Percentiles rank a stretch among this genome's conserved stretches.
Conservation (phyloP, 2,329 filamentous ascomycete species). For the Alternaria hordeiaustralica region DNA sequence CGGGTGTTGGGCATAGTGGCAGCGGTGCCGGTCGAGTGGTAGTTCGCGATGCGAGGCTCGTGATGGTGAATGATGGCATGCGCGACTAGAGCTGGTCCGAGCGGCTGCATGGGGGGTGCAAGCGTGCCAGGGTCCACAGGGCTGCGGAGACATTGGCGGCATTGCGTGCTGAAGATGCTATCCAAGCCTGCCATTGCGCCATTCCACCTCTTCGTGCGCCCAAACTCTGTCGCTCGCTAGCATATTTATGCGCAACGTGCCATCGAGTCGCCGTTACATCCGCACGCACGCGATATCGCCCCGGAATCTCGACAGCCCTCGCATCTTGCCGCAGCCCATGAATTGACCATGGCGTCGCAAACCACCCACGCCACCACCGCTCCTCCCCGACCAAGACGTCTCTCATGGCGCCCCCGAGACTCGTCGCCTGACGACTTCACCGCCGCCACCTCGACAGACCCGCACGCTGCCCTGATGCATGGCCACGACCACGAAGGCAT, state of each 20-base stretch:
- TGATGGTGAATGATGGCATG: neutral
- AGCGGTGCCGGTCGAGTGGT: neutral
- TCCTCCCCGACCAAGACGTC: slow-evolving; percentile 30
- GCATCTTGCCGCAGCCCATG: slow-evolving; percentile 18
- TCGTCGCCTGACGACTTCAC: slow-evolving; percentile 19
- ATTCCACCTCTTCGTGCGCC: slow-evolving; percentile 6
- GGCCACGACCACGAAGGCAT: slow-evolving; percentile 48
- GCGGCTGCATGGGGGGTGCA: neutral
- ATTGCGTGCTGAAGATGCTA: slow-evolving; percentile 25
- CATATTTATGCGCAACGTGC: slow-evolving; percentile 11
- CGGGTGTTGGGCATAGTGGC: neutral
- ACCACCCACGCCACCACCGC: slow-evolving; percentile 22
- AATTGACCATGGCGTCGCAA: slow-evolving; percentile 36
- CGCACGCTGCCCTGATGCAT: slow-evolving; percentile 44
- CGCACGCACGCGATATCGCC: slow-evolving; percentile 27
- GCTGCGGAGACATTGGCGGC: neutral
- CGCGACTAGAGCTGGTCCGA: neutral
- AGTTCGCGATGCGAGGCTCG: neutral
- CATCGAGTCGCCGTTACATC: slow-evolving; percentile 1
- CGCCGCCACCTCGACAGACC: slow-evolving; percentile 26
- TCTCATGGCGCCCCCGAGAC: slow-evolving; percentile 38
- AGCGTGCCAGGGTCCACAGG: neutral
- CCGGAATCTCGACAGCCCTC: slow-evolving; percentile 25
- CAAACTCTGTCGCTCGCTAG: neutral
- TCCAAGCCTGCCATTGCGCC: slow-evolving; percentile 17